These are phyloP conservation scores for Catunica adiposa DNA, from an alignment of 2,329 filamentous ascomycete species.

Conservation along the genomic window DNA sequence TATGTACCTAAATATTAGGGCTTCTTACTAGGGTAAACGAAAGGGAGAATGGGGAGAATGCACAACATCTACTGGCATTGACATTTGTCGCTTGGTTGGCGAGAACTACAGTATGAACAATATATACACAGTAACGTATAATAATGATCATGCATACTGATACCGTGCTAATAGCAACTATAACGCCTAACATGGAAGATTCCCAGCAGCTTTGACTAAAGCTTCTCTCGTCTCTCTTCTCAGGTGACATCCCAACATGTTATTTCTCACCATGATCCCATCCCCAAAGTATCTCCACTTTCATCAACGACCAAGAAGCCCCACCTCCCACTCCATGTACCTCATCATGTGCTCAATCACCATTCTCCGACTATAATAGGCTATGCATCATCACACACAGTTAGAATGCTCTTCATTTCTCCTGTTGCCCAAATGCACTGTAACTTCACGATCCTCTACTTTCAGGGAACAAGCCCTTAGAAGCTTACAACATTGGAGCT, in stretches of 20 bases:
- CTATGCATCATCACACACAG: not conserved
- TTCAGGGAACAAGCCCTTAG: not conserved
- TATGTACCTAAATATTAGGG: not conserved
- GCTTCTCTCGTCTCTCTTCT: not conserved
- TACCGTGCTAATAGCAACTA: too few relatives aligned
- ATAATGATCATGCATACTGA: too few relatives aligned
- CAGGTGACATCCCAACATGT: not conserved
- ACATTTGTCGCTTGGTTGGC: not conserved
- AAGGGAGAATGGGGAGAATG: not conserved
- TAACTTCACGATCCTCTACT: not conserved
- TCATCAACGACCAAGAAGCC: not conserved
- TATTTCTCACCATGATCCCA: not conserved
- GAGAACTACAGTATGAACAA: not conserved
- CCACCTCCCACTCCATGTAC: not conserved
- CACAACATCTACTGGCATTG: not conserved
- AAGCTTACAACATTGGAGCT: too few relatives aligned
- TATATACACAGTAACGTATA: not conserved
- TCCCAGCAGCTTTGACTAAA: not conserved
- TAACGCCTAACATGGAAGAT: not conserved
- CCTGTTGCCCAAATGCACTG: not conserved
- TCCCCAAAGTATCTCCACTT: not conserved
- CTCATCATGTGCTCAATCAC: not conserved
- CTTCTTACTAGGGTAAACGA: too few relatives aligned
- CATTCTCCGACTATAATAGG: not conserved
- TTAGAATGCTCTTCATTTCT: not conserved